These are phyloP conservation scores for Magnusiomyces clavatus DNA, from an alignment of 1,139 yeast genomes.

Conservation along the genomic window DNA sequence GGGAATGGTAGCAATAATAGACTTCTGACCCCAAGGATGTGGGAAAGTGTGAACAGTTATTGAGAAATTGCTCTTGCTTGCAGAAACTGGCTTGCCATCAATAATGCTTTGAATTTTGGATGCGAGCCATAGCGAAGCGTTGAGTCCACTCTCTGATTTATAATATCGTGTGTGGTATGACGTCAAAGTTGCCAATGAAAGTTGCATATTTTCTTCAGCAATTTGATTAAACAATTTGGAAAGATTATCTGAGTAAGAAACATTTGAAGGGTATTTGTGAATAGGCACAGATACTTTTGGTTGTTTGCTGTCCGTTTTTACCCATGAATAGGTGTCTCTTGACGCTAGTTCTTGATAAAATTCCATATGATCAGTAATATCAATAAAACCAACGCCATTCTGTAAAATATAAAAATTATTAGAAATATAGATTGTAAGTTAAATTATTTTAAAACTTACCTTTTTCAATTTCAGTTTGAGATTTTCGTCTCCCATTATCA, in stretches of 20 bases:
- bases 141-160: conserved; percentile 59
- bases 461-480: conserved; percentile 1
- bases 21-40: conserved; percentile 14
- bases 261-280: conserved; percentile 5
- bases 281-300: background rate
- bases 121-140: conserved; percentile 68
- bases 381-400: conserved; percentile 11
- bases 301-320: background rate
- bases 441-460: background rate
- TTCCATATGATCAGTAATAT: conserved; percentile 13
- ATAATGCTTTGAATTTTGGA: conserved; percentile 39
- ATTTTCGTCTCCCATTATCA: background rate
- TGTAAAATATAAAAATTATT: background rate
- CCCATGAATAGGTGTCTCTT: background rate
- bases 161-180: conserved; percentile 78
- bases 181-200: conserved; percentile 24
- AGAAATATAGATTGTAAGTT: background rate
- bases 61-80: conserved; percentile 22
- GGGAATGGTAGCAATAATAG: conserved; percentile 39
- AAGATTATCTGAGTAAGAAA: conserved; percentile 1
- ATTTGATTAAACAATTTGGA: conserved; percentile 4
- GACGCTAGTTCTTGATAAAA: conserved; percentile 8
- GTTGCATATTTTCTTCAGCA: conserved; percentile 4
- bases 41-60: conserved; percentile 7
- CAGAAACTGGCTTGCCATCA: too few relatives aligned